Evolutionary conservation across 108 stramenopile species (phyloP), one percentile per base, ranked within the genome.

Genomic region (Skeletonema marinoi): DNA sequence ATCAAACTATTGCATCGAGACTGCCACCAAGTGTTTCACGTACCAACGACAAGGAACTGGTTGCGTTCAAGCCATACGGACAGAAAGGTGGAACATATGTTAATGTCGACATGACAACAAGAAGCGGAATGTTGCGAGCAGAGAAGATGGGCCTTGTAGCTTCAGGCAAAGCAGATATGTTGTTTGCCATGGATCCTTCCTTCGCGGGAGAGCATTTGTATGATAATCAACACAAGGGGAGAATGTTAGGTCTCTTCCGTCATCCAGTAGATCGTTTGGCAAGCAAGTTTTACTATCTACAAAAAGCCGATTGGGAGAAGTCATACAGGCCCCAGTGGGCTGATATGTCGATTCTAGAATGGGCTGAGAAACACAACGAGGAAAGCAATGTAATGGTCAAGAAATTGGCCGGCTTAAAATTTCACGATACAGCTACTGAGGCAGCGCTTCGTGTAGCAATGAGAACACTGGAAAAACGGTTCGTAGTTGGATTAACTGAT

Each of bases 241-340:
- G 66, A 13, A 58, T 67, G 5, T 8, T 84, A 17, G 61, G 75
- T 8, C 42, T 88, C 12, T 84, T 88, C 58, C 84, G 87, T 17
- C 81, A 88, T 74, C 87, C 87, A 5, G 44, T 88, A 6, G 78
- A 88, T 32, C 62, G 87, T n/a, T 32, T 63, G n/a, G 82, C 80
- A 0, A 84, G 82, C 32, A 72, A 83, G 44, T 88, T 86, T 41
- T 86, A 84, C 32, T 88, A 88, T 42, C 60, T 88, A 39, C 82
- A 84, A 44, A 70, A 48, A 19, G 87, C 87, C 17, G 68, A 74
- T 5, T 83, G 83, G 80, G 88, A 88, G 48, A 66, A 69, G 3
- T 82, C 83, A 38, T 75, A 87, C 12, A 30, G 63, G 29, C 85
- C 86, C 0, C 74, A 82, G n/a, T 83, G 85, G 73, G 32, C 60